Base-by-base conservation (phyloP, 2,329 filamentous ascomycete genomes). In the Fusarium zealandicum region DNA sequence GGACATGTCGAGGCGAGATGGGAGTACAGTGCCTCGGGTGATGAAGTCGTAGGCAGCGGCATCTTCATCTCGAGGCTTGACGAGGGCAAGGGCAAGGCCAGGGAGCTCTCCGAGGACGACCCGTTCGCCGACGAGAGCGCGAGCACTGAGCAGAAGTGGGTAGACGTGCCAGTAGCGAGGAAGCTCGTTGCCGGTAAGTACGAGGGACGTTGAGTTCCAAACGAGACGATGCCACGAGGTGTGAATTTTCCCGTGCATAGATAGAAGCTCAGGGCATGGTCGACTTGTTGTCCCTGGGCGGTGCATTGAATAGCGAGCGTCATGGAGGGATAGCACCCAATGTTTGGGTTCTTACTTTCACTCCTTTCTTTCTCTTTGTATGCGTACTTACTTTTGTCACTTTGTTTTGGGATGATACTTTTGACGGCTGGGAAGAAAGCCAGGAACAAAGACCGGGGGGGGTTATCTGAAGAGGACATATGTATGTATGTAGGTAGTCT, bases 1-100 rank as follows among this genome's bases (percentile, higher is more conserved):
- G 92, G 92, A 0, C 86, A 85, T 47, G 82, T 96, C 8, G 93
- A 99, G 72, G 90, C 90, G 1, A 81, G 88, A 50, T 97, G 93
- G 86, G 92, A 96, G 70, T 76, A 79, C 54, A 68, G 54, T 17
- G 68, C 76, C 2, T 51, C 69, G 0, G 81, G 78, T 2, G 78
- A 72, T 9, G 71, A 82, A 32, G 75, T 59, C 0, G 65, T 83
- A 1, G 73, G 73, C 5, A 89, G 85, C 61, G 86, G 86, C 9
- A 83, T 97, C 50, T 87, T 85, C 5, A 78, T 92, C 46, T 85
- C 82, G 5, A 76, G 76, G 54, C 73, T 85, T 33, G 78, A 80
- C 8, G 77, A 80, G 54, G 70, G 65, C 22, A 80, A 80, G 68
- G 75, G 76, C 52, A 85, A 86, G 70, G 81, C 77, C 27, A 82